These are phyloP conservation scores for Naematelia aurantialba DNA, from an alignment of 768 basidiomycete genomes.

Conservation along the genomic window DNA sequence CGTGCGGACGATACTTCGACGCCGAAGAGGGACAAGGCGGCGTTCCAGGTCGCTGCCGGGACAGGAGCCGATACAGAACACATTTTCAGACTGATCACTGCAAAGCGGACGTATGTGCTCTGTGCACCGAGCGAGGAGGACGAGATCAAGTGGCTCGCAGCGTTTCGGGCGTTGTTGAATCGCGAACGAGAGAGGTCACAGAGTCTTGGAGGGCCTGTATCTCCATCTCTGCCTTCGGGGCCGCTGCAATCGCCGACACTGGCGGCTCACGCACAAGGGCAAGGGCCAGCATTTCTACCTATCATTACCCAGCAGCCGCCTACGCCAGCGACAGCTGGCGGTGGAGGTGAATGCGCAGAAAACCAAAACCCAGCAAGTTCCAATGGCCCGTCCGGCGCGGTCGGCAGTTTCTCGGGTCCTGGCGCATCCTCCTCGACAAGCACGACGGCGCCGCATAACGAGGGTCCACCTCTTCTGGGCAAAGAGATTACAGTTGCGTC, in stretches of 20 bases:
- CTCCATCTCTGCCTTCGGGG: slow-evolving; percentile 4
- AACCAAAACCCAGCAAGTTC: background rate
- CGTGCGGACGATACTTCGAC: background rate
- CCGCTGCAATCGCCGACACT: slow-evolving; percentile 11
- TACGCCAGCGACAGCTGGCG: slow-evolving; percentile 16
- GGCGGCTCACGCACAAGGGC: no score
- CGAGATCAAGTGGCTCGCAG: slow-evolving; percentile 96
- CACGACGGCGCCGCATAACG: no score
- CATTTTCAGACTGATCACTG: slow-evolving; percentile 95
- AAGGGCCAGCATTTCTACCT: slow-evolving; percentile 15
- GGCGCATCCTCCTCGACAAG: no score
- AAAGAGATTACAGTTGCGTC: background rate
- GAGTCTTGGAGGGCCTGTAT: slow-evolving; percentile 3
- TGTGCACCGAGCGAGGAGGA: slow-evolving; percentile 97
- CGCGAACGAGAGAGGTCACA: slow-evolving; percentile 51
- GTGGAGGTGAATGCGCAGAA: background rate
- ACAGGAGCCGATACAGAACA: slow-evolving; percentile 37
- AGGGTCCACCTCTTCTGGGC: slow-evolving; percentile 10
- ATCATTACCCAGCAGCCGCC: slow-evolving; percentile 27
- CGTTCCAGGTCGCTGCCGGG: background rate
- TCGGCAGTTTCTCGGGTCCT: no score
- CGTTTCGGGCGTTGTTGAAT: slow-evolving; percentile 78
- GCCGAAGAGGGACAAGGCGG: background rate
- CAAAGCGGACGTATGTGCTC: slow-evolving; percentile 79
- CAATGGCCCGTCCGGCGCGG: background rate